phyloP scores from a whole-genome alignment of 768 basidiomycete species.

The Russula lepida region DNA sequence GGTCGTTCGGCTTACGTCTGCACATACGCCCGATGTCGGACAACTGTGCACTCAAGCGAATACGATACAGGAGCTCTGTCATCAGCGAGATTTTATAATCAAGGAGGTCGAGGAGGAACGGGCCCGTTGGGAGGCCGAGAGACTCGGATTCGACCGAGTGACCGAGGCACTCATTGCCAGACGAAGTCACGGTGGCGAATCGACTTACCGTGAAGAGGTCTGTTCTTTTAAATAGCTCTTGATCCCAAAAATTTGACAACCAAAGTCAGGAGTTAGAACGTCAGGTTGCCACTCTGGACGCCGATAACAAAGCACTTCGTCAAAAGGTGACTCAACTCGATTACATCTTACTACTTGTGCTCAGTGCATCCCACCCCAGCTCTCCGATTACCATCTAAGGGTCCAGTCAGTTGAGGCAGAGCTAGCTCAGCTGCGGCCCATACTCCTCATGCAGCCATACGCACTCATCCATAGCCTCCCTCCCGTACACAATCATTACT shows the following conservation, averaged over 20 bases:
- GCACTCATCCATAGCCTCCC: conserved; percentile 24
- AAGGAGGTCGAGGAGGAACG: conserved; percentile 48
- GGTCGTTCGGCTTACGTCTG: conserved; percentile 42
- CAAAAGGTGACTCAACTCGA: conserved; percentile 40
- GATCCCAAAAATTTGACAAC: conserved; percentile 6
- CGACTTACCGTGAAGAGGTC: conserved; percentile 38
- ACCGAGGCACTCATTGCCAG: conserved; percentile 56
- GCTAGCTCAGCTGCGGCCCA: conserved; percentile 53
- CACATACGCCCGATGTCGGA: conserved; percentile 31
- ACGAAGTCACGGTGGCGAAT: conserved; percentile 35
- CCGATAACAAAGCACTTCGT: conserved; percentile 54
- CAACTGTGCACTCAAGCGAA: conserved; percentile 53
- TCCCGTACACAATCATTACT: conserved; percentile 20
- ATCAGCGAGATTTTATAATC: conserved; percentile 52
- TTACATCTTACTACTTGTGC: neutral
- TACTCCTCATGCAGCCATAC: conserved; percentile 56
- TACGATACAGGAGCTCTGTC: conserved; percentile 45
- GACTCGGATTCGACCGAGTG: conserved; percentile 54
- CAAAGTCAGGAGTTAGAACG: conserved; percentile 46
- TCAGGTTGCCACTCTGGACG: conserved; percentile 40
- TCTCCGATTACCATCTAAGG: conserved; percentile 49
- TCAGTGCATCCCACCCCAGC: conserved; percentile 30
- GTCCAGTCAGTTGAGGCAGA: conserved; percentile 53
- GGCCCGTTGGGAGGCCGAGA: conserved; percentile 54
- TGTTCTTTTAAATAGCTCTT: conserved; percentile 18